Evolutionary conservation across 1,284 basidiomycete species (phyloP), one percentile per base, ranked within the genome.

Genomic region (Vanrija sp.): DNA sequence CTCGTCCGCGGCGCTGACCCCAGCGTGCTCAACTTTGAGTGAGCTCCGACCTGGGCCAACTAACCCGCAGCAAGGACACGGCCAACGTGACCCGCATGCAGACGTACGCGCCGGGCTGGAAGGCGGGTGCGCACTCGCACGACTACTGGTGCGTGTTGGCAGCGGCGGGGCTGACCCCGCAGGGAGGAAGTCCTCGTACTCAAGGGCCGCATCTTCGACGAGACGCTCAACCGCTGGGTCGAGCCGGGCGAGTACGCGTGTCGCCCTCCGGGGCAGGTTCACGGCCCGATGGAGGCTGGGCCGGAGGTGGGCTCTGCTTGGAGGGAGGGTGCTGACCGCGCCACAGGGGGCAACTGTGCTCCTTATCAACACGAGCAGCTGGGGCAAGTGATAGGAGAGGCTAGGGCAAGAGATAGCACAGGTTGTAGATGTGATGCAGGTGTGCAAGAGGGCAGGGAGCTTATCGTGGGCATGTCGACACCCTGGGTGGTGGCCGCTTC

Each of bases 211-310:
- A 53, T 82, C 75, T 9, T 73, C 78, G 6, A 80, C 72, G 18
- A 76, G 79, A 23, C 81, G 85, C 51, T 87, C 83, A 31, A 86
- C 78, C 51, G 54, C 9, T 60, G 58, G 58, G 56, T 60, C 2
- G 38, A 18, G 5, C 27, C 51, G 1, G 58, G 58, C 10, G 58
- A 60, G 36, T 60, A 60, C 27, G 51, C 50, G 12, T 60, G 58
- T 35, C 48, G 58, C 6, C 58, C 58, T 0, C 58, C 58, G 8
- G 54, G 58, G 12, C 55, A 56, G 58, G 53, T 56, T 20, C 58
- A 60, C 37, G 58, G 58, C 6, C 58, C 58, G 7, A 56, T 53
- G 19, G 46, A 53, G 31, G 31, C 39, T 2, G 39, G 18, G 6
- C 37, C 37, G 18, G 37, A 39, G 37, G 37, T 18, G n/a, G 6